These are phyloP conservation scores for Elsinoe batatas DNA, from an alignment of 2,329 filamentous ascomycete genomes.

Conservation along the genomic window DNA sequence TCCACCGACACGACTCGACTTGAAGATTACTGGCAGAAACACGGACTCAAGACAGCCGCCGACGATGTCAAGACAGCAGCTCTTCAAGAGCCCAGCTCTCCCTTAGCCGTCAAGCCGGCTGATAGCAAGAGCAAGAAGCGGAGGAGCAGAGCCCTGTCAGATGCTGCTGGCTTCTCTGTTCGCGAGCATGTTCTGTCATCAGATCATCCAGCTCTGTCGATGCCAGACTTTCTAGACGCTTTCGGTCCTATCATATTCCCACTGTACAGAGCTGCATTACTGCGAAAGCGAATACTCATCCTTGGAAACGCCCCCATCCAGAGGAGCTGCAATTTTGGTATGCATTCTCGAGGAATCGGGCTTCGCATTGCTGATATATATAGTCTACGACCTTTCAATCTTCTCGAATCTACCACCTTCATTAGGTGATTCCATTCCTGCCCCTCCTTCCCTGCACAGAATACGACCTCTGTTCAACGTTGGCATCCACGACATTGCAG, in stretches of 20 bases:
- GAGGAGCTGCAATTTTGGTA: constrained; percentile 80
- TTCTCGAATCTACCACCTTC: constrained; percentile 77
- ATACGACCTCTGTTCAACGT: constrained; percentile 82
- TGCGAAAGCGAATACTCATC: constrained; percentile 81
- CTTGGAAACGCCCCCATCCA: constrained; percentile 80
- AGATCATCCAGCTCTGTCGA: constrained; percentile 78
- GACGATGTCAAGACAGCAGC: constrained; percentile 18
- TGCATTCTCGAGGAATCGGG: constrained; percentile 14
- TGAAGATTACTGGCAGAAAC: constrained; percentile 69
- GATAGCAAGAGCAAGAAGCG: constrained; percentile 50
- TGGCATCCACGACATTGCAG: constrained; percentile 84
- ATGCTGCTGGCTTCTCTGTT: constrained; percentile 49
- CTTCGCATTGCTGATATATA: not conserved
- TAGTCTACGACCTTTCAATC: constrained; percentile 90
- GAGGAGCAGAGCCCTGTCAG: constrained; percentile 41
- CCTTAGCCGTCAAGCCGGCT: not conserved
- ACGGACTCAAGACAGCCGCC: constrained; percentile 28
- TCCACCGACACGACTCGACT: constrained; percentile 53
- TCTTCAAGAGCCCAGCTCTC: constrained; percentile 17
- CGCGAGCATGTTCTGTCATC: constrained; percentile 59
- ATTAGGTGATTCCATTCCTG: constrained; percentile 58
- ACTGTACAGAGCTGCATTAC: constrained; percentile 73
- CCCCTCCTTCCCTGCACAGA: constrained; percentile 46
- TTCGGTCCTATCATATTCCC: constrained; percentile 92
- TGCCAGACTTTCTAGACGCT: constrained; percentile 64